Percentiles rank a stretch among this genome's conserved stretches.
Conservation (phyloP, 331 rosid species). For the Pyracantha coccinea region DNA sequence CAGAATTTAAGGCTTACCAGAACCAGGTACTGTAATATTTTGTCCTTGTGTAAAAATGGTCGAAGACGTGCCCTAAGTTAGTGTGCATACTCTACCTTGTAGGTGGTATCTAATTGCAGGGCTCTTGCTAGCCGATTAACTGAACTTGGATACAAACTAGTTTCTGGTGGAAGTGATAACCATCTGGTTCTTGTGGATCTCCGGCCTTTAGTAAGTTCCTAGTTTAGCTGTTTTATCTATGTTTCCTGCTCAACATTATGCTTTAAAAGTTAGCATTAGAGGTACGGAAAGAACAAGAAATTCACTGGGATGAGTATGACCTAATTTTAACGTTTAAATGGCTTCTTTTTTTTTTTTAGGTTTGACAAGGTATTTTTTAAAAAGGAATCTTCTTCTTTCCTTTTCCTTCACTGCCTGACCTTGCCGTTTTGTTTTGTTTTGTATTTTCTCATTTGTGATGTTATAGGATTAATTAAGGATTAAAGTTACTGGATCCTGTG, state of each 20-base stretch:
- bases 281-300: not conserved
- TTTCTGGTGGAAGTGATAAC: slow-evolving; percentile 95
- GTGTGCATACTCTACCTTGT: slow-evolving; percentile 7
- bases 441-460: not conserved
- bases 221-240: not conserved
- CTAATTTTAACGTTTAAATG: not conserved
- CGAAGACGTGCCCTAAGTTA: slow-evolving; percentile 3
- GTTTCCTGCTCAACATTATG: not conserved
- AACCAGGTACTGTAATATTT: slow-evolving; percentile 44
- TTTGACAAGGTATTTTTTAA: too few species aligned
- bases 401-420: not conserved
- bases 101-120: slow-evolving; percentile 86
- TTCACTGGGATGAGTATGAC: not conserved
- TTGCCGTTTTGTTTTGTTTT: not conserved
- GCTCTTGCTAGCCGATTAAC: slow-evolving; percentile 67
- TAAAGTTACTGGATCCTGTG: not conserved
- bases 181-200: slow-evolving; percentile 91
- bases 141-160: slow-evolving; percentile 73
- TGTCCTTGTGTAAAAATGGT: not conserved
- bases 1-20: slow-evolving; percentile 76
- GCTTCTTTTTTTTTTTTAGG: too few species aligned
- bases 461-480: not conserved
- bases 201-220: slow-evolving; percentile 73
- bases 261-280: not conserved
- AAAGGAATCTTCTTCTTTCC: not conserved